These are phyloP conservation scores for Rossbeevera mucosa DNA, from an alignment of 768 basidiomycete species.

Conservation along the genomic window DNA sequence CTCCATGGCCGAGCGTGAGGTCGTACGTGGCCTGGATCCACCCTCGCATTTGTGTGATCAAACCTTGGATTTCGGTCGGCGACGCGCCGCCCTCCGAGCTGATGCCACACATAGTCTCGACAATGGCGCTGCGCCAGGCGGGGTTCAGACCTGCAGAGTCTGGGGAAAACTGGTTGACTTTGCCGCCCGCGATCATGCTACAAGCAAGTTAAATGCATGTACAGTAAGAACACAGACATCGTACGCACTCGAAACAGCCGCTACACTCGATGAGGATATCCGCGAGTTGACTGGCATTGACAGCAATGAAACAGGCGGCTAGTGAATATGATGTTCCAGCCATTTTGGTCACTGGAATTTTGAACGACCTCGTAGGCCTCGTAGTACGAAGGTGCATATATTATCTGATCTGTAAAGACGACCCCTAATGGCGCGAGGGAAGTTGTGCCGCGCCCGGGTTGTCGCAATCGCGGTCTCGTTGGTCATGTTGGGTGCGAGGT, in stretches of 20 bases:
- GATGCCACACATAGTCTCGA: slow-evolving; percentile 21
- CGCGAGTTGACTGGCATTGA: slow-evolving; percentile 22
- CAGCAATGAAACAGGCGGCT: slow-evolving; percentile 30
- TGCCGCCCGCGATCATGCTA: slow-evolving; percentile 30
- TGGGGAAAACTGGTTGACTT: slow-evolving; percentile 33
- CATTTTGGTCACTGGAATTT: background rate
- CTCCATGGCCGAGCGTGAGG: slow-evolving; percentile 31
- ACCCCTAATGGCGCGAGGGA: slow-evolving; percentile 11
- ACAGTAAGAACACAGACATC: background rate
- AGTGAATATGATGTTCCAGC: slow-evolving; percentile 22
- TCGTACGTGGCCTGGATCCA: slow-evolving; percentile 27
- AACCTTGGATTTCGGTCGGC: background rate
- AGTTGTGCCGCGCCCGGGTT: slow-evolving; percentile 32
- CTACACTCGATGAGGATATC: slow-evolving; percentile 6
- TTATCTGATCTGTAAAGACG: background rate
- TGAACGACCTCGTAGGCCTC: background rate
- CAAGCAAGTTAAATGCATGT: background rate
- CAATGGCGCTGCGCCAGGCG: slow-evolving; percentile 40
- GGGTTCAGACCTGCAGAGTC: slow-evolving; percentile 40
- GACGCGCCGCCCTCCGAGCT: slow-evolving; percentile 20
- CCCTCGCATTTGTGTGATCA: slow-evolving; percentile 6
- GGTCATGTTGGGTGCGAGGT: slow-evolving; percentile 35
- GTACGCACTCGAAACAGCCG: background rate
- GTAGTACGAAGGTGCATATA: slow-evolving; percentile 1
- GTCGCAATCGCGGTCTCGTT: slow-evolving; percentile 33